Percentiles rank a stretch among this genome's conserved stretches.
These are phyloP conservation scores for Bombardia bombarda DNA, from an alignment of 495 filamentous ascomycete species.

Conservation along the genomic window DNA sequence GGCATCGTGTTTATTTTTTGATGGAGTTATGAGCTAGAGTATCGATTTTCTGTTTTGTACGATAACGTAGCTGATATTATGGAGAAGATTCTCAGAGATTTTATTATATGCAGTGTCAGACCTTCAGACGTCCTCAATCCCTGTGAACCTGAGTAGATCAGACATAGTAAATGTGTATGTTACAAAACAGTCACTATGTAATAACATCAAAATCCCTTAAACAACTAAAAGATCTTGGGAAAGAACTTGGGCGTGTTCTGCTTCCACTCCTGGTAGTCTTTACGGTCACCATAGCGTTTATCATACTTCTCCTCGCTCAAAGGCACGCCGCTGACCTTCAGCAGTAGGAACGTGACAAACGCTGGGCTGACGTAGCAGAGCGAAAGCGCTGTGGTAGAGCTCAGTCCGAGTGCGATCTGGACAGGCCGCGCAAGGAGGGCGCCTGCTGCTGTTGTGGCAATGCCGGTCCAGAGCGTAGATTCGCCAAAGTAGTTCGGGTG, in stretches of 20 bases:
- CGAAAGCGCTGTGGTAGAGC: constrained; percentile 30
- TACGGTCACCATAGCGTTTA: constrained; percentile 50
- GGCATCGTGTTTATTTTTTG: no score
- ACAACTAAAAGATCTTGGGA: constrained; percentile 44
- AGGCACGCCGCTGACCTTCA: constrained; percentile 53
- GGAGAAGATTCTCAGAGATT: no score
- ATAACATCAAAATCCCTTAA: no score
- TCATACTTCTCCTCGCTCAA: constrained; percentile 60
- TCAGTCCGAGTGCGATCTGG: constrained; percentile 42
- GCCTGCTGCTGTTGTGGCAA: constrained; percentile 43
- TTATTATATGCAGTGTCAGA: no score
- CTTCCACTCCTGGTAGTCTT: constrained; percentile 63
- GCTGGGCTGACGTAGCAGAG: constrained; percentile 51
- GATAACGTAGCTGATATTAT: no score
- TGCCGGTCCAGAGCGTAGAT: constrained; percentile 54
- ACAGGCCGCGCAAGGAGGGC: constrained; percentile 37
- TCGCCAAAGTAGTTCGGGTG: constrained; percentile 68
- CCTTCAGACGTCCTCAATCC: no score
- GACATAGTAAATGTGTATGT: no score
- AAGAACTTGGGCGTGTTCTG: constrained; percentile 56
- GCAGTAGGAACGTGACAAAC: constrained; percentile 52
- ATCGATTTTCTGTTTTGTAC: no score
- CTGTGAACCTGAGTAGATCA: no score
- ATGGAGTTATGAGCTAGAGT: no score
- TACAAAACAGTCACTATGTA: no score